These are phyloP conservation scores for Monilinia fructigena DNA, from an alignment of 2,329 filamentous ascomycete species.

Conservation along the genomic window DNA sequence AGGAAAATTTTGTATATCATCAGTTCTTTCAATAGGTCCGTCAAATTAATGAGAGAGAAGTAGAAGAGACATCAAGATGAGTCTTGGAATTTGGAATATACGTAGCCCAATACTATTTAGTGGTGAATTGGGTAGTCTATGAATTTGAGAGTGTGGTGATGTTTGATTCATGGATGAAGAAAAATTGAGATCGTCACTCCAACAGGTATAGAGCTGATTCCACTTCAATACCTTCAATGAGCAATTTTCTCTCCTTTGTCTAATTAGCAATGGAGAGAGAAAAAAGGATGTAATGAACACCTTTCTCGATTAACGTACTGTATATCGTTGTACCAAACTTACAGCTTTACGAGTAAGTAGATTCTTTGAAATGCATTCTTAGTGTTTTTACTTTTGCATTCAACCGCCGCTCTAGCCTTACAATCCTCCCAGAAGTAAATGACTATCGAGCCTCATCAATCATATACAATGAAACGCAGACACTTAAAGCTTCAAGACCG, in stretches of 20 bases:
- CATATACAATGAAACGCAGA: not conserved
- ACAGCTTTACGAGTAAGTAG: not conserved
- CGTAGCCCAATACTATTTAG: not conserved
- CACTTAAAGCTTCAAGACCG: not conserved
- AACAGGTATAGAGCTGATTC: not conserved
- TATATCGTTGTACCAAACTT: not conserved
- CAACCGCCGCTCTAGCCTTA: not conserved
- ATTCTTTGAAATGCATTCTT: not conserved
- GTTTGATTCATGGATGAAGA: not conserved
- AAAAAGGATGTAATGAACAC: too few species aligned
- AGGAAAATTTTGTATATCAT: not conserved
- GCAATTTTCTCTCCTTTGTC: not conserved
- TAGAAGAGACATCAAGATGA: not conserved
- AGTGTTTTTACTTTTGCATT: not conserved
- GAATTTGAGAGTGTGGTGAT: not conserved
- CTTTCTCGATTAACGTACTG: too few species aligned
- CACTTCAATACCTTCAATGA: not conserved
- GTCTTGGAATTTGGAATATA: not conserved
- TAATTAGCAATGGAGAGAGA: not conserved
- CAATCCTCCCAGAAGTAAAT: not conserved
- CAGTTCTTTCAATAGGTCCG: not conserved
- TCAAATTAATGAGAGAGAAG: not conserved
- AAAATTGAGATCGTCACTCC: not conserved
- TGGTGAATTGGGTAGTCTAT: not conserved
- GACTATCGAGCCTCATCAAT: not conserved